phyloP scores from a whole-genome alignment of 2,329 filamentous ascomycete genomes.

The Epichloe gansuensis region DNA sequence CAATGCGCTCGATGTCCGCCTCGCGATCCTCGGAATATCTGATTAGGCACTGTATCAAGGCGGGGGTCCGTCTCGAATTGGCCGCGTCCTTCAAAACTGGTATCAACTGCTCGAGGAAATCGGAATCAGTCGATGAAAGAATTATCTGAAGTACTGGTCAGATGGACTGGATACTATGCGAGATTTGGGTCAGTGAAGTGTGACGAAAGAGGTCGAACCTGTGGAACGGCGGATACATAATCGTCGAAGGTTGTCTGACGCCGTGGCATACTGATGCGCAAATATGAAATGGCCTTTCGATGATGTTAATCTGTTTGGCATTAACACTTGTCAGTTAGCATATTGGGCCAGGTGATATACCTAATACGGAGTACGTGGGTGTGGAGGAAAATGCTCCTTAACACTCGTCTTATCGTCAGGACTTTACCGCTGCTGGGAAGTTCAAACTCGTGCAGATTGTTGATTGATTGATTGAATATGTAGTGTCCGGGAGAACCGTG shows the following conservation, averaged over 20 bases:
- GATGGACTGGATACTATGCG: not conserved
- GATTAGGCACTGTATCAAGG: constrained; percentile 57
- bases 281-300: not conserved
- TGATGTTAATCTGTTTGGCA: not conserved
- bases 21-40: constrained; percentile 81
- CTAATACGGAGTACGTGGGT: too few species aligned
- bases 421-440: too few species aligned
- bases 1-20: constrained; percentile 84
- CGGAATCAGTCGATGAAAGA: constrained; percentile 77
- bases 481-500: too few species aligned
- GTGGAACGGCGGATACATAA: constrained; percentile 33
- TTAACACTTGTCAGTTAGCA: not conserved
- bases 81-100: constrained; percentile 87
- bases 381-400: too few species aligned
- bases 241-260: constrained; percentile 34
- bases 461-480: too few species aligned
- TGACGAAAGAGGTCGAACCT: constrained; percentile 20
- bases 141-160: constrained; percentile 54
- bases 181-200: not conserved
- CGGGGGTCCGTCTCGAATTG: constrained; percentile 56
- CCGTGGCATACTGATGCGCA: constrained; percentile 27
- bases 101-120: constrained; percentile 93
- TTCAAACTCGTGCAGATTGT: too few species aligned
- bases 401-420: too few species aligned
- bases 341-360: not conserved